Evolutionary conservation across 2,329 filamentous ascomycete genomes (phyloP).

Genomic region (Stagonosporopsis vannaccii): DNA sequence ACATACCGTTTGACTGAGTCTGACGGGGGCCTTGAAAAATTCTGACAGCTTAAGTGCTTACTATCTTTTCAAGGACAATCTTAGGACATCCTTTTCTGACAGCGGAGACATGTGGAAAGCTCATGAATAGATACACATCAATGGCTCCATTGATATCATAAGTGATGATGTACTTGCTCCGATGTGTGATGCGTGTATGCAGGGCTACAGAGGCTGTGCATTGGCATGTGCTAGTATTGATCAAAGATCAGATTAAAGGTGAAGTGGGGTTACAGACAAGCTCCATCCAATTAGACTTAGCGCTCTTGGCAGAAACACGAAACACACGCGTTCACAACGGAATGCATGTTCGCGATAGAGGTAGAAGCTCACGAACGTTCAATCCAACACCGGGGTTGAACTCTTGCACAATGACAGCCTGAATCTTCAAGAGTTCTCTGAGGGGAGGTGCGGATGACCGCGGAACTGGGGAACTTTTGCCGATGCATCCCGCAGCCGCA

Average conservation of each 20-base stretch:
- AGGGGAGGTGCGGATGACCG: constrained; percentile 7
- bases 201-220: no score
- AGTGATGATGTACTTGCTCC: no score
- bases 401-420: neutral
- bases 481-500: constrained; percentile 14
- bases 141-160: no score
- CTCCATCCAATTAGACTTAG: neutral
- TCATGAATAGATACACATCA: no score
- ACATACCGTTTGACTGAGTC: no score
- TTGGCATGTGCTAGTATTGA: neutral
- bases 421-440: neutral
- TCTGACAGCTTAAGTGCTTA: no score
- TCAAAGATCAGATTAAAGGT: neutral
- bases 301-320: constrained; percentile 7
- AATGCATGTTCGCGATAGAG: neutral
- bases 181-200: no score
- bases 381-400: neutral
- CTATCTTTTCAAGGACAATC: no score
- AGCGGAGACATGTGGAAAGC: no score
- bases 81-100: no score
- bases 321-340: neutral
- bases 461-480: constrained; percentile 10
- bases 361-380: neutral
- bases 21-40: no score
- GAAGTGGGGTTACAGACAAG: neutral